Conservation (phyloP, 2,329 filamentous ascomycete genomes). For the Nemania serpens region DNA sequence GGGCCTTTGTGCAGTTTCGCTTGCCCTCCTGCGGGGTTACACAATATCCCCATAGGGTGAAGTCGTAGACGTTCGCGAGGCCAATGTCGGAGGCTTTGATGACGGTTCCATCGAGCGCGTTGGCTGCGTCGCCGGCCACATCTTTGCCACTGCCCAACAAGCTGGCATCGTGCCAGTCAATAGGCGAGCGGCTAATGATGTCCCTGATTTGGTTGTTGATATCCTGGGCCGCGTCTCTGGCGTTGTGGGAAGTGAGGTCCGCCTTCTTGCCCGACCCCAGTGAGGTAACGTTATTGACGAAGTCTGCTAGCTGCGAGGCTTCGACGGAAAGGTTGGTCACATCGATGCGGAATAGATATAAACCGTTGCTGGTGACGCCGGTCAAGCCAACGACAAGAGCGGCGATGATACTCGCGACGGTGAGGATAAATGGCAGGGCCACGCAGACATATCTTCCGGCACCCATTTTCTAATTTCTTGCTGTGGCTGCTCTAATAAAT, state of each 20-base stretch:
- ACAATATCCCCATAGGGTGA: slow-evolving; percentile 91
- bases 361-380: slow-evolving; percentile 59
- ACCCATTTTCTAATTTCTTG: slow-evolving; percentile 50
- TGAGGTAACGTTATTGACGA: slow-evolving; percentile 31
- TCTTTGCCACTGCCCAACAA: slow-evolving; percentile 13
- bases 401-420: slow-evolving; percentile 75
- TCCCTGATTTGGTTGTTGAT: slow-evolving; percentile 21
- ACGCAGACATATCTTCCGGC: slow-evolving; percentile 83
- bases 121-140: slow-evolving; percentile 9
- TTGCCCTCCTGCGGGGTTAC: slow-evolving; percentile 59
- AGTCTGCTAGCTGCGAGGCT: slow-evolving; percentile 42
- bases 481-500: not conserved
- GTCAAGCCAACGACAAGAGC: slow-evolving; percentile 61
- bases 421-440: slow-evolving; percentile 81
- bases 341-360: slow-evolving; percentile 66
- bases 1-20: slow-evolving; percentile 69
- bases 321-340: slow-evolving; percentile 62
- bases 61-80: slow-evolving; percentile 76
- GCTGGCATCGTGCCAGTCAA: slow-evolving; percentile 29
- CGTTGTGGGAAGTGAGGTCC: slow-evolving; percentile 1
- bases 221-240: slow-evolving; percentile 19
- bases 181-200: slow-evolving; percentile 24
- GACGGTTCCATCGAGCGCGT: slow-evolving; percentile 46
- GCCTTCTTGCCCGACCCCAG: slow-evolving; percentile 16
- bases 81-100: slow-evolving; percentile 63